Percentiles rank a stretch among this genome's conserved stretches.
Conservation (phyloP, 306 rosid species). For the Cucurbita maxima region DNA sequence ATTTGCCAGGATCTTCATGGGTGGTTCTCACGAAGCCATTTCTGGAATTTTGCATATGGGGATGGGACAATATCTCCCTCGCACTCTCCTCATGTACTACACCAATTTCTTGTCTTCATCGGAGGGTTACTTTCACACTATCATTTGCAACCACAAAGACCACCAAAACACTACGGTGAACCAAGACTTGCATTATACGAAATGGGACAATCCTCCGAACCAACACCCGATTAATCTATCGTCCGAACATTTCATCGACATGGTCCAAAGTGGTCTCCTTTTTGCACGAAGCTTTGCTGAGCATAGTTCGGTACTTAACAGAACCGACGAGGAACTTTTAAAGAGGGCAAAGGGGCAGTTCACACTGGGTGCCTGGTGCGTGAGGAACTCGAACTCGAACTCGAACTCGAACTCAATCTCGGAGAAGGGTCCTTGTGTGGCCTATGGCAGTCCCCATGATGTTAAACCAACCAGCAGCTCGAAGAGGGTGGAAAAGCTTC, state of each 20-base stretch:
- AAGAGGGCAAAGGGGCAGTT: conserved; percentile 36
- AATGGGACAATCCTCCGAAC: conserved; percentile 68
- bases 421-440: conserved; percentile 33
- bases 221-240: conserved; percentile 42
- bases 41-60: conserved; percentile 63
- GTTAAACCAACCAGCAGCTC: conserved; percentile 50
- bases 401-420: not conserved
- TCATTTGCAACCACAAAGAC: conserved; percentile 80
- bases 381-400: conserved; percentile 13
- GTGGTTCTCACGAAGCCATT: conserved; percentile 58
- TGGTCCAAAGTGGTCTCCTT: conserved; percentile 61
- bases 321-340: conserved; percentile 45
- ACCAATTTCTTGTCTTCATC: conserved; percentile 62
- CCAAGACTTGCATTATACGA: conserved; percentile 54
- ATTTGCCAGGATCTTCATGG: conserved; percentile 57
- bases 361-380: conserved; percentile 68
- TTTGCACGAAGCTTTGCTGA: conserved; percentile 42
- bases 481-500: conserved; percentile 55
- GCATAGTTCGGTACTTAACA: conserved; percentile 57
- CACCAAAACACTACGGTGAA: conserved; percentile 80
- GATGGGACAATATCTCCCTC: conserved; percentile 95
- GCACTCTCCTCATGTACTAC: conserved; percentile 76
- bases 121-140: conserved; percentile 88
- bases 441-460: conserved; percentile 37
- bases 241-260: conserved; percentile 48